Percentiles rank a stretch among this genome's conserved stretches.
phyloP scores from a whole-genome alignment of 2,329 filamentous ascomycete genomes.

The Magnaporthiopsis incrustans region DNA sequence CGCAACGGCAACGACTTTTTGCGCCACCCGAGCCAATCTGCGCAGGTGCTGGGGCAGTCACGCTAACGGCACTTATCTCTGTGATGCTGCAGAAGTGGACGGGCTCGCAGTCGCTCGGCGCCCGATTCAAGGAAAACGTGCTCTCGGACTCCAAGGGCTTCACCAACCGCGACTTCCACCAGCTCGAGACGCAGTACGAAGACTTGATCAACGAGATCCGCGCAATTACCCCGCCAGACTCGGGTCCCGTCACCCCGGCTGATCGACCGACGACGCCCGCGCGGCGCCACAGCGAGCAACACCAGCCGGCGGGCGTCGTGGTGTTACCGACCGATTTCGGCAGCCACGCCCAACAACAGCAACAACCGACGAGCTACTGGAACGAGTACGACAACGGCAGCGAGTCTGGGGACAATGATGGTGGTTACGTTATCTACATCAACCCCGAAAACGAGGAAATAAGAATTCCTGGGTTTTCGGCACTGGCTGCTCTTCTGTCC shows the following conservation, averaged over 20 bases:
- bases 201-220: slow-evolving; percentile 40
- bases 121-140: slow-evolving; percentile 59
- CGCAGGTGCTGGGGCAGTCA: not conserved
- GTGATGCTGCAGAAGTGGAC: slow-evolving; percentile 63
- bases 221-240: slow-evolving; percentile 31
- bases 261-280: slow-evolving; percentile 15
- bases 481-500: slow-evolving; percentile 44
- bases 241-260: slow-evolving; percentile 25
- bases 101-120: slow-evolving; percentile 55
- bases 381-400: slow-evolving; percentile 83
- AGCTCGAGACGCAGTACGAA: slow-evolving; percentile 42
- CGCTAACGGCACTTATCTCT: not conserved
- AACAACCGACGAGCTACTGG: slow-evolving; percentile 54
- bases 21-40: slow-evolving; percentile 1
- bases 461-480: slow-evolving; percentile 54
- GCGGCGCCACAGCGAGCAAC: slow-evolving; percentile 12
- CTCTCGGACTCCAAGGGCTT: slow-evolving; percentile 61
- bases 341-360: slow-evolving; percentile 1
- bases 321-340: slow-evolving; percentile 4
- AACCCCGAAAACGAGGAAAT: slow-evolving; percentile 54
- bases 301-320: slow-evolving; percentile 12
- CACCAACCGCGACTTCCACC: slow-evolving; percentile 55
- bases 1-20: too few species aligned
- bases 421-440: slow-evolving; percentile 65
- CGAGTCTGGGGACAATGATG: slow-evolving; percentile 51